Percentiles rank a stretch among this genome's conserved stretches.
Evolutionary conservation across 441 rosid genomes (phyloP).

Genomic region (Pelargonium myrrhifolium): DNA sequence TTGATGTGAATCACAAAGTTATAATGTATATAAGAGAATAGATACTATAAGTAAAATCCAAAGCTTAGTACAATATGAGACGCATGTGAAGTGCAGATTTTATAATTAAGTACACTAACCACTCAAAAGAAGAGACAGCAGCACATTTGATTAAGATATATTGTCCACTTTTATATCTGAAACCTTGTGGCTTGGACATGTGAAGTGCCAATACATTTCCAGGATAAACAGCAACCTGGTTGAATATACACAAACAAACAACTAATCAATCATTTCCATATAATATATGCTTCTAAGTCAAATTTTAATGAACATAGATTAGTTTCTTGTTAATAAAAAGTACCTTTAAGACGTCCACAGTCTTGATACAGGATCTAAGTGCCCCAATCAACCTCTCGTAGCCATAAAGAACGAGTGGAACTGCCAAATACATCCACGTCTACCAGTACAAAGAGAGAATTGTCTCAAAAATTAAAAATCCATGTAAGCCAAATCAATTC

Average conservation of each 20-base stretch:
- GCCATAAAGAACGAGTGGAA: constrained; percentile 58
- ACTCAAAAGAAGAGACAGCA: constrained; percentile 85
- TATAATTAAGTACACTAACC: constrained; percentile 26
- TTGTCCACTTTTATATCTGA: constrained; percentile 88
- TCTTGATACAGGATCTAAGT: constrained; percentile 69
- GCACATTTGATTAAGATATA: constrained; percentile 86
- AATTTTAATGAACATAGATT: not conserved
- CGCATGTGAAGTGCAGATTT: too few relatives aligned
- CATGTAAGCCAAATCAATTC: too few relatives aligned
- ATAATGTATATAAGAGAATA: not conserved
- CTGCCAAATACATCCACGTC: constrained; percentile 95
- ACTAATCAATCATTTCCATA: too few relatives aligned
- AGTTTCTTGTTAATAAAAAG: not conserved
- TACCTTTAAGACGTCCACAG: constrained; percentile 74
- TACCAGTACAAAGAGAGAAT: constrained; percentile 9
- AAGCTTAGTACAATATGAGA: too few relatives aligned
- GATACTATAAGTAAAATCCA: too few relatives aligned
- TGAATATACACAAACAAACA: not conserved
- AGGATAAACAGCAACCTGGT: constrained; percentile 74
- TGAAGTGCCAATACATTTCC: constrained; percentile 78
- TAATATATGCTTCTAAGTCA: too few relatives aligned
- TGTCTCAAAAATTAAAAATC: not conserved
- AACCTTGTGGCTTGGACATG: constrained; percentile 91
- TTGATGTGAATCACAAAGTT: constrained; percentile 15
- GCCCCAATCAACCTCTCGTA: constrained; percentile 65